Evolutionary conservation across 768 basidiomycete species (phyloP).

Genomic region (Phlegmacium glaucopus): DNA sequence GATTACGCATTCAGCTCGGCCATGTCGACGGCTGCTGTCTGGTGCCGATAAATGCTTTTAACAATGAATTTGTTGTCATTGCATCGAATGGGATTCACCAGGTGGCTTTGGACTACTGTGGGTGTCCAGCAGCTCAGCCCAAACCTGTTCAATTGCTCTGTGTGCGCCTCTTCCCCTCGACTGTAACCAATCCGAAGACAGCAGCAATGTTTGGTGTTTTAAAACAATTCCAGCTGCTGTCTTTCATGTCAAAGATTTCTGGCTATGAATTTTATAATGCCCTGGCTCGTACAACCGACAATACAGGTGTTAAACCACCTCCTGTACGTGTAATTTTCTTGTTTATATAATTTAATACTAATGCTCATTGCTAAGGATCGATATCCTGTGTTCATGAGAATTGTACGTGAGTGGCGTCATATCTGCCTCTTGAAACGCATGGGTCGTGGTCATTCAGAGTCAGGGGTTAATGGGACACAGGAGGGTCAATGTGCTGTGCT

Average conservation of each 20-base stretch:
- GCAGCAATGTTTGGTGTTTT: constrained; percentile 19
- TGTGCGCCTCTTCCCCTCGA: constrained; percentile 27
- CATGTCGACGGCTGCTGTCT: constrained; percentile 18
- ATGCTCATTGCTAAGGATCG: too few relatives aligned
- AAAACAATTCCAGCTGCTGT: constrained; percentile 18
- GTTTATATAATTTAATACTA: background rate
- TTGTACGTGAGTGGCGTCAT: too few relatives aligned
- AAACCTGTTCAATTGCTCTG: constrained; percentile 25
- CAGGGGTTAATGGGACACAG: too few relatives aligned
- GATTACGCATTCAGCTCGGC: constrained; percentile 25
- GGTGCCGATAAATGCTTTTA: constrained; percentile 3
- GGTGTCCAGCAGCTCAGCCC: constrained; percentile 15
- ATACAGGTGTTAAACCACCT: constrained; percentile 13
- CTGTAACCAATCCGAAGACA: constrained; percentile 20
- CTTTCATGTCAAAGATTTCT: constrained; percentile 24
- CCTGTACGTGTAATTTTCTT: constrained; percentile 11
- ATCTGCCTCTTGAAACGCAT: too few relatives aligned
- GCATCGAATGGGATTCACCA: constrained; percentile 27
- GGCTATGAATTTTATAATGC: constrained; percentile 25
- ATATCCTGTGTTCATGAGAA: too few relatives aligned
- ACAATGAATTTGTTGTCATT: constrained; percentile 27
- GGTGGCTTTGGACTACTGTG: constrained; percentile 29
- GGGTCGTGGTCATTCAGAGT: too few relatives aligned
- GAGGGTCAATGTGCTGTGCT: constrained; percentile 23
- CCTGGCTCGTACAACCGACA: constrained; percentile 18